Evolutionary conservation across 208 protist genomes (phyloP).

Genomic region (Acanthamoeba sp.): DNA sequence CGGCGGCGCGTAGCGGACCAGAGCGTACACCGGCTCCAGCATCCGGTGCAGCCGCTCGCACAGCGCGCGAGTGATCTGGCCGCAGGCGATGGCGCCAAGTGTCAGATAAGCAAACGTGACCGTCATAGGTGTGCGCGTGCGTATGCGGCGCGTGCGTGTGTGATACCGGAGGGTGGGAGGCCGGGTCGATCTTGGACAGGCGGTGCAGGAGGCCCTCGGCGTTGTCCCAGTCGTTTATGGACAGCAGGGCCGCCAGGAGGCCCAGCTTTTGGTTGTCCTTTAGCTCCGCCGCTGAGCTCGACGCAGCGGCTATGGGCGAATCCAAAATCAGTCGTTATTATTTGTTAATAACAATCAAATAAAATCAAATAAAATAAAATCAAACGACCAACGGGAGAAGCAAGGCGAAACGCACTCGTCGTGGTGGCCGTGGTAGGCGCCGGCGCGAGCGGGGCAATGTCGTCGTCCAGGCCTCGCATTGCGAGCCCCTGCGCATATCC

Average conservation of each 20-base stretch:
- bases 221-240: constrained; percentile 42
- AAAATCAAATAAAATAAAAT: too few relatives aligned
- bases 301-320: background rate
- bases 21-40: constrained; percentile 75
- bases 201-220: constrained; percentile 17
- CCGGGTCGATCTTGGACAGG: background rate
- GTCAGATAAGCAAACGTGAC: background rate
- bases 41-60: constrained; percentile 38
- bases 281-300: background rate
- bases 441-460: constrained; percentile 29
- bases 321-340: too few relatives aligned
- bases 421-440: background rate
- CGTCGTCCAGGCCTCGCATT: constrained; percentile 43
- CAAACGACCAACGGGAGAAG: too few relatives aligned
- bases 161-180: constrained; percentile 36
- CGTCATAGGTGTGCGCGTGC: background rate
- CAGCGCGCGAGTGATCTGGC: constrained; percentile 41
- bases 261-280: constrained; percentile 80
- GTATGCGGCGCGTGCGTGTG: background rate
- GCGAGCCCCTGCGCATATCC: background rate
- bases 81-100: background rate
- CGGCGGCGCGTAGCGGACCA: constrained; percentile 43
- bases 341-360: too few relatives aligned
- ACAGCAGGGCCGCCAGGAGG: constrained; percentile 68
- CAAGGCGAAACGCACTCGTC: too few relatives aligned